Conservation (phyloP, 257 asterid genomes). For the Jacaranda copaia region DNA sequence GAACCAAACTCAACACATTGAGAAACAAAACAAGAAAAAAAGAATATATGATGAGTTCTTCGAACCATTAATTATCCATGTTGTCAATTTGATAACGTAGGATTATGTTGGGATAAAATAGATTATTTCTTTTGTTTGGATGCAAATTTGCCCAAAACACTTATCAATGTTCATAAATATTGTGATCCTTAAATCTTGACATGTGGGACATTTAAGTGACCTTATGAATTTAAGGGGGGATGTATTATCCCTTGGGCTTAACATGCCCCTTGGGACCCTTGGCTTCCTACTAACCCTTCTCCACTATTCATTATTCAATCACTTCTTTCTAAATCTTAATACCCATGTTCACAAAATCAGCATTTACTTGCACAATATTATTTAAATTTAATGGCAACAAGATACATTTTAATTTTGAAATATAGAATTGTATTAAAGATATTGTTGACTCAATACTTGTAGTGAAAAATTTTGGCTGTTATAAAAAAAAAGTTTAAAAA, state of each 20-base stretch:
- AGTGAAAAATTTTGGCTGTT: too few species aligned
- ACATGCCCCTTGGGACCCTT: constrained; percentile 37
- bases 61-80: constrained; percentile 12
- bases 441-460: too few species aligned
- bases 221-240: constrained; percentile 34
- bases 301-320: constrained; percentile 6
- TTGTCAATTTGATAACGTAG: constrained; percentile 12
- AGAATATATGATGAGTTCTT: constrained; percentile 4
- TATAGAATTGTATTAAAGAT: too few species aligned
- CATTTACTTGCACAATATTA: too few species aligned
- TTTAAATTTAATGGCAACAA: too few species aligned
- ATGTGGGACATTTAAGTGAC: constrained; percentile 40
- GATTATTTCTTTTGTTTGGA: constrained; percentile 29
- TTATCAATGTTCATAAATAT: constrained; percentile 33
- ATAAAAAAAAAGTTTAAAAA: too few species aligned
- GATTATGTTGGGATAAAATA: constrained; percentile 40
- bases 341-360: neutral
- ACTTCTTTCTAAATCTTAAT: neutral
- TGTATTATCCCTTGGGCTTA: constrained; percentile 36
- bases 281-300: constrained; percentile 42
- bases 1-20: constrained; percentile 24
- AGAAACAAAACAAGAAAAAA: constrained; percentile 25
- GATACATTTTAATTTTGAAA: too few species aligned
- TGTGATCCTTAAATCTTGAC: constrained; percentile 48
- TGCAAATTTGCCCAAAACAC: constrained; percentile 32